phyloP scores from a whole-genome alignment of 2,329 filamentous ascomycete genomes.

The Monilinia polystroma region DNA sequence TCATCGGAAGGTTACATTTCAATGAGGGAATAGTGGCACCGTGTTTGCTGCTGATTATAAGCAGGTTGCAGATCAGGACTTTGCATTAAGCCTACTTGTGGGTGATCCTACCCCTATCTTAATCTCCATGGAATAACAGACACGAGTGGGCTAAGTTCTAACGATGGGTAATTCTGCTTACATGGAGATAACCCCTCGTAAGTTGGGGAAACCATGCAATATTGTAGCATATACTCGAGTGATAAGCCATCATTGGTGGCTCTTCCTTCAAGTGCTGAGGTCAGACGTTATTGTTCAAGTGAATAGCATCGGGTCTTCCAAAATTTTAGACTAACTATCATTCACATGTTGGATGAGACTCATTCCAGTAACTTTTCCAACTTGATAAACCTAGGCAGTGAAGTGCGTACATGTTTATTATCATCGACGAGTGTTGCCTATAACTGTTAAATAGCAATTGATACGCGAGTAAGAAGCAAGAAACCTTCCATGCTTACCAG shows the following conservation, averaged over 20 bases:
- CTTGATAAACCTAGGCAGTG: not conserved
- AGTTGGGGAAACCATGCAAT: not conserved
- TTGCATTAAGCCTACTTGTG: not conserved
- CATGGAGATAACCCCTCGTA: not conserved
- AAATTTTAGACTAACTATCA: not conserved
- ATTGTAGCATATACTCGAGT: not conserved
- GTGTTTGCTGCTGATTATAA: not conserved
- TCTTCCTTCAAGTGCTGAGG: not conserved
- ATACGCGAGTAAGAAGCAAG: not conserved
- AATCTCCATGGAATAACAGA: not conserved
- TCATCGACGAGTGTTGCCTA: not conserved
- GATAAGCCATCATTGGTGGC: not conserved
- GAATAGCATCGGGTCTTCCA: not conserved
- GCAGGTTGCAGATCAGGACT: not conserved
- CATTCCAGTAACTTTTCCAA: not conserved
- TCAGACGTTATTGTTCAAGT: not conserved
- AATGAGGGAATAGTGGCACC: not conserved
- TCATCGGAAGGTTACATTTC: constrained; percentile 1
- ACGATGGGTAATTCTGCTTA: not conserved
- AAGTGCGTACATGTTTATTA: not conserved
- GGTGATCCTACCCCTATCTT: not conserved
- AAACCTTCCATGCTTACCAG: not conserved
- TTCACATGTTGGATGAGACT: not conserved
- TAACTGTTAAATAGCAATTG: not conserved
- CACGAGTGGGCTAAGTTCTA: not conserved